Evolutionary conservation across 495 filamentous ascomycete species (phyloP), one percentile per base, ranked within the genome.

Genomic region (Hyphodiscus hymeniophilus): DNA sequence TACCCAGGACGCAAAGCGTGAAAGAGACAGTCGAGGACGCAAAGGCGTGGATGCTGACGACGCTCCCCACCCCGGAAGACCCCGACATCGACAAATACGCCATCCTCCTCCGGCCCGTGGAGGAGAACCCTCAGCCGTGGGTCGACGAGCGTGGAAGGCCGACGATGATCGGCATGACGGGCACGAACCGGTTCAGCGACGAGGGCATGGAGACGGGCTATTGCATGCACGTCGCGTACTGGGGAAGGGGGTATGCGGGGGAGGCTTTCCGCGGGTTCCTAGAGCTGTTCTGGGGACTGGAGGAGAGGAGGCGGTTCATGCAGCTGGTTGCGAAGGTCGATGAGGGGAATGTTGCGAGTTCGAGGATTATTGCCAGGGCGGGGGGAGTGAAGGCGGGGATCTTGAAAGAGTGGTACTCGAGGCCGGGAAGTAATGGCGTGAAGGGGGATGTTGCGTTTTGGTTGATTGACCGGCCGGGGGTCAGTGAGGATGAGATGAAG

Each of bases 91-190:
- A 58, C 31, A 50, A 55, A 32, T 55, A 50, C 21, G 52, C 52
- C 3, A 36, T 55, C 30, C 32, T 55, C 5, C 39, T 54, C 11
- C 35, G 38, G 10, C 45, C 45, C 16, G 20, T 38, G 1, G 7
- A 10, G 8, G 21, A 16, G 31, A 40, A 40, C 41, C 35, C n/a
- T 30, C 4, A 48, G 26, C 24, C 23, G 1, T 39, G 35, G 36
- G 11, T 39, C 7, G 31, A 45, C 22, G 32, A 4, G 11, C 28
- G 41, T 2, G 53, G 40, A 23, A 31, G 39, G 20, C 39, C 40
- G n/a, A 58, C 47, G 35, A 45, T 51, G 30, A 51, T 58, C 3
- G 55, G 55, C 3, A 33, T 55, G 10, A 48, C 55, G 5, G 55
- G 55, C 21, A 58, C 51, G 26, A 51, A 51, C 42, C 38, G 55